Evolutionary conservation across 345 rosid genomes (phyloP).

Genomic region (Gossypium herbaceum): DNA sequence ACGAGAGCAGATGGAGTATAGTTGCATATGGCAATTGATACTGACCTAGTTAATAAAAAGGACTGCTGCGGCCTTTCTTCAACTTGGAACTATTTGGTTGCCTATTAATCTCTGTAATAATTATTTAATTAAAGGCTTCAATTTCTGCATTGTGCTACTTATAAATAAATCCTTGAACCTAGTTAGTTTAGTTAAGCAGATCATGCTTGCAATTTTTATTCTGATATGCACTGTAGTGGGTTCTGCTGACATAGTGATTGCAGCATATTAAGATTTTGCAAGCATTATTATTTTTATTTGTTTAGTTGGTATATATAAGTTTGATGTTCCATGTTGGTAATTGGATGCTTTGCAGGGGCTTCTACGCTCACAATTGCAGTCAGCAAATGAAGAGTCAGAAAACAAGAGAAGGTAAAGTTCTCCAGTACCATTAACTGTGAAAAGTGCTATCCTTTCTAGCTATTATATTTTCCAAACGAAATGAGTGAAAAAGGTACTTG

Average conservation of each 20-base stretch:
- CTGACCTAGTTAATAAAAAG: neutral
- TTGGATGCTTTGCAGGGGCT: constrained; percentile 52
- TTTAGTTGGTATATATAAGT: neutral
- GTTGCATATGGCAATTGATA: neutral
- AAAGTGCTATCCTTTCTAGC: neutral
- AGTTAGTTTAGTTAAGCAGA: neutral
- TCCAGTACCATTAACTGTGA: neutral
- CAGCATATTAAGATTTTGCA: neutral
- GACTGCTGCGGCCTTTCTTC: neutral
- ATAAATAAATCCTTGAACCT: neutral
- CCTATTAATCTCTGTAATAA: neutral
- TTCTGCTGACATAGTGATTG: neutral
- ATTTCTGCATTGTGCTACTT: neutral
- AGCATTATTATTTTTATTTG: neutral
- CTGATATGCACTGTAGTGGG: neutral
- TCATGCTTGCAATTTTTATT: neutral
- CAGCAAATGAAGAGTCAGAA: constrained; percentile 82
- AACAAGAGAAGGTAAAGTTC: constrained; percentile 56
- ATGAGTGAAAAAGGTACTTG: neutral
- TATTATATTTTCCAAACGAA: neutral
- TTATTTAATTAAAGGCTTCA: neutral
- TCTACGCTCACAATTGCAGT: constrained; percentile 76
- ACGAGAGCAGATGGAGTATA: neutral
- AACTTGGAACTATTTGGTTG: neutral
- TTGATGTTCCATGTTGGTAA: constrained; percentile 11